Base-by-base conservation (phyloP, 768 basidiomycete species). In the Kwoniella dendrophila region DNA sequence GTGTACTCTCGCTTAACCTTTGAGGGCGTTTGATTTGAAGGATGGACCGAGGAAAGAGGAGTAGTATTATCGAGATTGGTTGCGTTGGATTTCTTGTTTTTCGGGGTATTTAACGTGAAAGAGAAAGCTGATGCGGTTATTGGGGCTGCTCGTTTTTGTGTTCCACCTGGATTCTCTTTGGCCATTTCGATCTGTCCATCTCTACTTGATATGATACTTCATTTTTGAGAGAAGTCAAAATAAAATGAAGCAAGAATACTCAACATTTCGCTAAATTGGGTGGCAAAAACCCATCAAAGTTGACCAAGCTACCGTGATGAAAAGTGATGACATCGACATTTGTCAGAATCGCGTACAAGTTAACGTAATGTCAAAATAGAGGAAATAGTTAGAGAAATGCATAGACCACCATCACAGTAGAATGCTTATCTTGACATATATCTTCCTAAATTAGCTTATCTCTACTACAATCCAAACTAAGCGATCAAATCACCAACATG, bases 91-190 rank as follows among this genome's bases (percentile, higher is more conserved):
- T 59, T 63, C 40, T 57, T 55, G 47, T 36, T 32, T n/a, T 43
- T 29, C n/a, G 65, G 66, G 4, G 70, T 66, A 20, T 26, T 47
- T 44, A 72, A 44, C 3, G 67, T 64, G 56, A 71, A 68, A 34
- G 49, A 33, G 52, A 69, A 69, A 7, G 71, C 71, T 30, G 58
- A 64, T 12, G 68, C 63, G 16, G 60, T 56, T 36, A 69, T 65
- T 0, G 63, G 60, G 3, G 48, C 56, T 12, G 59, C 43, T 0
- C 63, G 65, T 44, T 67, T 65, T 26, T 34, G 27, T 2, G 44
- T 24, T 20, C 18, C 14, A 34, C 24, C 38, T 33, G 33, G 24
- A 34, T 11, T 10, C 14, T 49, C 22, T 12, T 30, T 40, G n/a
- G 56, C 44, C 45, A 58, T 49, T 1, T 7, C n/a, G n/a, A n/a